Evolutionary conservation across 768 basidiomycete species (phyloP).

Genomic region (Boletus reticulatus): DNA sequence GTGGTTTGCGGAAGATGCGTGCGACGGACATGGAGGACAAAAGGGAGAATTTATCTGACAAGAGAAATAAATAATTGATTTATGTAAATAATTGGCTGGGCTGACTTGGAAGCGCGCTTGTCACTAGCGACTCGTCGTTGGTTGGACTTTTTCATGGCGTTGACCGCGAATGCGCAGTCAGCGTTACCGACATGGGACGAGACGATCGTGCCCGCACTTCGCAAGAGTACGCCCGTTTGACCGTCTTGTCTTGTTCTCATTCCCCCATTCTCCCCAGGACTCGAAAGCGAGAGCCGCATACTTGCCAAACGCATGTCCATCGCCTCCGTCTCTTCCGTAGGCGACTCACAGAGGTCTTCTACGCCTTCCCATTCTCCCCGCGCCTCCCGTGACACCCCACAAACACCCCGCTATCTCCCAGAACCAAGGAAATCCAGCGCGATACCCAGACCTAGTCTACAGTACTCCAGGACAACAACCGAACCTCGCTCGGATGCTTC

Average conservation of each 20-base stretch:
- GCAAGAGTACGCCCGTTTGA: conserved; percentile 58
- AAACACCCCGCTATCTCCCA: conserved; percentile 17
- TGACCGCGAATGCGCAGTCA: conserved; percentile 40
- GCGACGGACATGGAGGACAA: conserved; percentile 19
- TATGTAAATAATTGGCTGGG: neutral
- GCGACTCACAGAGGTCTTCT: conserved; percentile 36
- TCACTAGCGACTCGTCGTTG: neutral
- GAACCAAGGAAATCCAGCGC: conserved; percentile 40
- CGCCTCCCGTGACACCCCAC: conserved; percentile 20
- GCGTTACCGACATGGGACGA: conserved; percentile 70
- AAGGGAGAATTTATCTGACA: too few species aligned
- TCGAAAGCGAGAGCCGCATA: conserved; percentile 78
- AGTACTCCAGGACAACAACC: conserved; percentile 33
- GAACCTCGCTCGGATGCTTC: conserved; percentile 23
- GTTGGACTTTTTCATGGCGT: conserved; percentile 30
- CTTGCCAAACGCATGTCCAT: conserved; percentile 76
- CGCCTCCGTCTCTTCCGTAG: conserved; percentile 59
- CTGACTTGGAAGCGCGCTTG: neutral
- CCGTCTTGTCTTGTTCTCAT: neutral
- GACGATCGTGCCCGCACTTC: conserved; percentile 74
- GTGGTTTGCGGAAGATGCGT: conserved; percentile 54
- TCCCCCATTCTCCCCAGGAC: conserved; percentile 46
- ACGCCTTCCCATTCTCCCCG: conserved; percentile 19
- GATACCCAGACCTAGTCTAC: conserved; percentile 47
- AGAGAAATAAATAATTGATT: conserved; percentile 3